Conservation (phyloP, 1,139 yeast genomes). For the Zygosaccharomyces pseudobailii region DNA sequence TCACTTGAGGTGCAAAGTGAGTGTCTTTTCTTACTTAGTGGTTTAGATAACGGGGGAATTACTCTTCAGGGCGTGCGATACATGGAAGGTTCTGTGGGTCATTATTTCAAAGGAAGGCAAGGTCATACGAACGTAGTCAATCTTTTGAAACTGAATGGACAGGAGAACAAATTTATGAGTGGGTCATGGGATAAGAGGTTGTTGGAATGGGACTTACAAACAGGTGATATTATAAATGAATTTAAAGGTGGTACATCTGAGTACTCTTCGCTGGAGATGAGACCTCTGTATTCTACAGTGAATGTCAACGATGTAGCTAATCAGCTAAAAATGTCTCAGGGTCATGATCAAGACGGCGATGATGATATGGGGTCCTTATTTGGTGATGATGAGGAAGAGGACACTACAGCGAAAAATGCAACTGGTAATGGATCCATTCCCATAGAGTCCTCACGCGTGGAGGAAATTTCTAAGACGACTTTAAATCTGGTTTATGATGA, state of each 20-base stretch:
- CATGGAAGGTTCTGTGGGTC: slow-evolving; percentile 76
- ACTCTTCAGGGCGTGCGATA: slow-evolving; percentile 77
- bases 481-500: slow-evolving; percentile 41
- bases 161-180: slow-evolving; percentile 53
- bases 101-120: slow-evolving; percentile 52
- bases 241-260: slow-evolving; percentile 68
- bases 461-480: slow-evolving; percentile 28
- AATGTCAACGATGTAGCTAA: slow-evolving; percentile 30
- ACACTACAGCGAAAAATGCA: slow-evolving; percentile 22
- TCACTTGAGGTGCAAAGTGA: slow-evolving; percentile 79
- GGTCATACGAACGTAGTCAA: slow-evolving; percentile 72
- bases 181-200: slow-evolving; percentile 89
- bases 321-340: slow-evolving; percentile 16
- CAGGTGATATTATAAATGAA: slow-evolving; percentile 48
- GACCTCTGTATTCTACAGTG: slow-evolving; percentile 62
- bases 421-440: slow-evolving; percentile 10
- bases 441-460: slow-evolving; percentile 15
- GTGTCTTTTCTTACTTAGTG: slow-evolving; percentile 81
- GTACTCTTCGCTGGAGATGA: slow-evolving; percentile 67
- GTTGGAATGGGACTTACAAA: slow-evolving; percentile 82
- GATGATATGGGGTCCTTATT: slow-evolving; percentile 75
- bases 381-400: slow-evolving; percentile 55
- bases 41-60: slow-evolving; percentile 81
- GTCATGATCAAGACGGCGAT: slow-evolving; percentile 9
- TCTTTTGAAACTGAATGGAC: slow-evolving; percentile 54